Conservation (phyloP, 129 eudicot genomes). For the Solidago caesia region DNA sequence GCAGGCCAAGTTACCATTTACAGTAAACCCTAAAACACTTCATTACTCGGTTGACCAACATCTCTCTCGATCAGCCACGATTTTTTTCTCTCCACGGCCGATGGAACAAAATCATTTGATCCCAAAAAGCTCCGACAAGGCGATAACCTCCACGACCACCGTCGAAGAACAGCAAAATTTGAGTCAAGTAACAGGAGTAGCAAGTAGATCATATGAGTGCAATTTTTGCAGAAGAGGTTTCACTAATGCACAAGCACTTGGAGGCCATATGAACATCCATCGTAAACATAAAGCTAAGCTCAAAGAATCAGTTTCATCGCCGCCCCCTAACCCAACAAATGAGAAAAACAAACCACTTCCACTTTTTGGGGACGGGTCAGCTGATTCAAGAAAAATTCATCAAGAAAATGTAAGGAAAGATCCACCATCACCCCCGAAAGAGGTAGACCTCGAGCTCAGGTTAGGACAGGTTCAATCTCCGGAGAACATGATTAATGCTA, state of each 20-base stretch:
- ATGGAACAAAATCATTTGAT: slow-evolving; percentile 24
- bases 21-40: slow-evolving; percentile 3
- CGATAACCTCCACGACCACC: slow-evolving; percentile 5
- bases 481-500: background rate
- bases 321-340: slow-evolving; percentile 16
- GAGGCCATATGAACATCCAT: slow-evolving; percentile 6
- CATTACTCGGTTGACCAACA: slow-evolving; percentile 25
- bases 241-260: slow-evolving; percentile 42
- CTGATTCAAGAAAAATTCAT: slow-evolving; percentile 9
- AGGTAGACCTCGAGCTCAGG: slow-evolving; percentile 38
- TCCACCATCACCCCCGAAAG: slow-evolving; percentile 8
- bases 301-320: slow-evolving; percentile 21
- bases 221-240: slow-evolving; percentile 39
- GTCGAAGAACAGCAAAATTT: slow-evolving; percentile 9
- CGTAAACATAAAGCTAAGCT: slow-evolving; percentile 36
- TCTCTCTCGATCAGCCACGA: slow-evolving; percentile 3
- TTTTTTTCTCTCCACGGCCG: slow-evolving; percentile 3
- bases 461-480: slow-evolving; percentile 23
- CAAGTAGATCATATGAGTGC: slow-evolving; percentile 36
- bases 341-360: slow-evolving; percentile 17
- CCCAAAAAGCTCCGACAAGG: slow-evolving; percentile 27
- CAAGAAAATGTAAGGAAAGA: background rate
- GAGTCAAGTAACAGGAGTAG: background rate
- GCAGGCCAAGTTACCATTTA: slow-evolving; percentile 28
- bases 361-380: slow-evolving; percentile 15